phyloP scores from a whole-genome alignment of 345 rosid genomes.

The Nasturtium officinale region DNA sequence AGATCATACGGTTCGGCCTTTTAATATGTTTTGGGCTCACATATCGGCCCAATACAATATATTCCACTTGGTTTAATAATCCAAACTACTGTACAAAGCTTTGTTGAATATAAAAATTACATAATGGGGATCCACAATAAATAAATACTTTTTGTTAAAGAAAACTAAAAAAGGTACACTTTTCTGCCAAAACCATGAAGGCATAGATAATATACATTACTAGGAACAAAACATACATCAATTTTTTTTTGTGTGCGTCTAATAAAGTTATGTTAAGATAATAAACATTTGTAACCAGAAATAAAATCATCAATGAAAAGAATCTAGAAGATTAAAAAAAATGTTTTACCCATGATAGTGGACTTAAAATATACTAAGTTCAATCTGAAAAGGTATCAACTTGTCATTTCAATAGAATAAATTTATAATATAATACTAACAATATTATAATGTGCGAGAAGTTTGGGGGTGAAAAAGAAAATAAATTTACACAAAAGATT shows the following conservation, averaged over 20 bases:
- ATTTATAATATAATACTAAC: background rate
- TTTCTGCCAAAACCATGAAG: too few species aligned
- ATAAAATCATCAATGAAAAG: background rate
- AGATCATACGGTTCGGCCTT: background rate
- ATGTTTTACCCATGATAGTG: background rate
- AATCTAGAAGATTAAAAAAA: background rate
- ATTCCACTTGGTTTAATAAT: background rate
- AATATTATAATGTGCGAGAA: constrained; percentile 8
- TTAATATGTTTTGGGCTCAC: background rate
- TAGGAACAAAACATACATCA: background rate
- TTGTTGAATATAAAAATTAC: too few species aligned
- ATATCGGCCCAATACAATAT: background rate
- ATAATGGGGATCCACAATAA: too few species aligned
- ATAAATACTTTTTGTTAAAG: too few species aligned
- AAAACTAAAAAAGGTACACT: too few species aligned
- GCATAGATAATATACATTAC: background rate
- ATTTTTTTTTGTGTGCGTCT: background rate
- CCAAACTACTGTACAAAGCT: too few species aligned
- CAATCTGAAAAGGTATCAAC: constrained; percentile 2
- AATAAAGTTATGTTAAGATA: background rate
- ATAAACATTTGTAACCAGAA: background rate
- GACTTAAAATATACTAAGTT: constrained; percentile 2
- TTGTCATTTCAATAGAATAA: constrained; percentile 9
- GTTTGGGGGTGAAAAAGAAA: constrained; percentile 25
- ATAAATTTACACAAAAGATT: background rate